Conservation (phyloP, 768 basidiomycete species). For the Butyriboletus loyo region DNA sequence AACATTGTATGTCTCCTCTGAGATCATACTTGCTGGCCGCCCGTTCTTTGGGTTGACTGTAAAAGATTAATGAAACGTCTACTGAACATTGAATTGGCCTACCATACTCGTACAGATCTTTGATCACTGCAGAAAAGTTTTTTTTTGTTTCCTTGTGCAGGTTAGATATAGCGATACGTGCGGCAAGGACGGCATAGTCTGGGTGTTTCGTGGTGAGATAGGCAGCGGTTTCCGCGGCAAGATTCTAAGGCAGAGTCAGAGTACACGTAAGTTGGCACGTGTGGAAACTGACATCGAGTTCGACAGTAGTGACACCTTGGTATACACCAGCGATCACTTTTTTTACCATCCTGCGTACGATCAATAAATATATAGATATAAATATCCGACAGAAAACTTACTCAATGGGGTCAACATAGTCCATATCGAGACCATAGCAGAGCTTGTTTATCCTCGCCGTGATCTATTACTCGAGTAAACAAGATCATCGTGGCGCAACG, state of each 20-base stretch:
- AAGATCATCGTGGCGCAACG: slow-evolving; percentile 12
- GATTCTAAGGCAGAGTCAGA: slow-evolving; percentile 55
- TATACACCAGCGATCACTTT: slow-evolving; percentile 94
- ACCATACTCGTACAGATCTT: slow-evolving; percentile 89
- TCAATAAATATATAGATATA: slow-evolving; percentile 8
- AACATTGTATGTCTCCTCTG: slow-evolving; percentile 77
- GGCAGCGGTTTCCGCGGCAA: slow-evolving; percentile 95
- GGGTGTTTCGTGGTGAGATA: slow-evolving; percentile 96
- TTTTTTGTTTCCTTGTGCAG: slow-evolving; percentile 99
- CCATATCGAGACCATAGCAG: slow-evolving; percentile 91
- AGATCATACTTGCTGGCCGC: slow-evolving; percentile 84
- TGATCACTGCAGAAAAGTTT: slow-evolving; percentile 88
- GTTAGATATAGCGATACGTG: slow-evolving; percentile 98
- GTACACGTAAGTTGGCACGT: background rate
- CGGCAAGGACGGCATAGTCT: slow-evolving; percentile 97
- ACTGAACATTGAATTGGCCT: slow-evolving; percentile 19
- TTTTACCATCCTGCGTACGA: slow-evolving; percentile 65
- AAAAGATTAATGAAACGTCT: background rate
- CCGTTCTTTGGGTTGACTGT: slow-evolving; percentile 95
- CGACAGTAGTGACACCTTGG: slow-evolving; percentile 93
- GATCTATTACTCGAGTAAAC: slow-evolving; percentile 49
- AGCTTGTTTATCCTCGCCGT: slow-evolving; percentile 85
- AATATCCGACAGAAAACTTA: background rate
- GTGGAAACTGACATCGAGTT: slow-evolving; percentile 76
- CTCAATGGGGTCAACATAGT: slow-evolving; percentile 94